Conservation (phyloP, 1,284 basidiomycete genomes). For the Pseudozyma pruni region DNA sequence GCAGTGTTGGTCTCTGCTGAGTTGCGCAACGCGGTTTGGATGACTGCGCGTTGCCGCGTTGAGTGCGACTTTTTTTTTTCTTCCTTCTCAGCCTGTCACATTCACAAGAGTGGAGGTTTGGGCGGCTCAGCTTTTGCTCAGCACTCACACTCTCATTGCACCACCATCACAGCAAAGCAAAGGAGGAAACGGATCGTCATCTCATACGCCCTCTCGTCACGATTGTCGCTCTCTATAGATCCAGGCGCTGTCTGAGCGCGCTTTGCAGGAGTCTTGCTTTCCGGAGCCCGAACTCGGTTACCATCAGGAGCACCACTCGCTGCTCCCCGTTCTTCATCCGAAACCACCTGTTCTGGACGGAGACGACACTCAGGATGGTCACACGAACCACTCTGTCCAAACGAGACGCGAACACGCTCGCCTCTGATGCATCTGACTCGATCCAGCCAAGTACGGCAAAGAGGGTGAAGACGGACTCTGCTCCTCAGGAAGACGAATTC, state of each 20-base stretch:
- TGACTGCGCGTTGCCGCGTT: conserved; percentile 5
- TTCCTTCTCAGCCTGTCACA: background rate
- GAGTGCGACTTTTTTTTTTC: background rate
- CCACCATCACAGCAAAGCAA: background rate
- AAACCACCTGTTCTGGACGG: background rate
- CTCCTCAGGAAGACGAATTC: conserved; percentile 37
- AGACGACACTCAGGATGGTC: conserved; percentile 5
- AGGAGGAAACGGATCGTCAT: background rate
- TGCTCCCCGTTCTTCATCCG: background rate
- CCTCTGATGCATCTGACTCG: background rate
- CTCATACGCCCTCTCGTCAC: background rate
- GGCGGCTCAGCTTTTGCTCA: background rate
- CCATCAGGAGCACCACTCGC: background rate
- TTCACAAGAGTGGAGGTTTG: background rate
- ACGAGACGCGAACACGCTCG: conserved; percentile 34
- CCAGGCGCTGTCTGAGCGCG: conserved; percentile 10
- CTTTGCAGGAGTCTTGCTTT: background rate
- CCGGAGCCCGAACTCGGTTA: background rate
- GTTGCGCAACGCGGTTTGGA: background rate
- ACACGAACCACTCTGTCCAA: conserved; percentile 21
- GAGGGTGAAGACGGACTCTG: conserved; percentile 4
- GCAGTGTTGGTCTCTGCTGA: conserved; percentile 10
- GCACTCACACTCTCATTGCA: background rate
- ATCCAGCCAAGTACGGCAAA: conserved; percentile 2
- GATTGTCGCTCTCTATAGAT: background rate